Evolutionary conservation across 2,329 filamentous ascomycete genomes (phyloP), one percentile per base, ranked within the genome.

Genomic region (Fusarium sp.): DNA sequence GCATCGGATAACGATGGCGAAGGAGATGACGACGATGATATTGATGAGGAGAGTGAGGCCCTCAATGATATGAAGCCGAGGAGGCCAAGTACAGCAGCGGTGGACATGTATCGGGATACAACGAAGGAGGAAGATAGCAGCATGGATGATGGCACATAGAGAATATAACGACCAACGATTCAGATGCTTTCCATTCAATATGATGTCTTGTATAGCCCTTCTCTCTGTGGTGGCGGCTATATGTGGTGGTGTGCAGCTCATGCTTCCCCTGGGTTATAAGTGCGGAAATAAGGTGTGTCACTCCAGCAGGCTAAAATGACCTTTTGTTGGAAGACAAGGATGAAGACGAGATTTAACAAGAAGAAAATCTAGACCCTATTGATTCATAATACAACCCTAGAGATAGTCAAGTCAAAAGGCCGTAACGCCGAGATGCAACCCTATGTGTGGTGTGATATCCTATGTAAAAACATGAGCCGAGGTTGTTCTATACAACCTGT

Each of bases 21-120:
- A 31, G 85, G 86, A 50, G 84, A 85, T 54, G 82, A 80, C 13
- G 77, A 81, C n/a, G 79, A 86, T 35, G 74, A 77, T 5, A 83
- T 86, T 50, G 86, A 86, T 38, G 86, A 87, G 65, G 86, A 86
- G 64, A 90, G 86, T 67, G 88, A 91, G 77, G 85, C 87, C 25
- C 81, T 91, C 27, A 76, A 75, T 41, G 86, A 88, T 54, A 80
- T 83, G 53, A 83, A 86, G 31, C 86, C 88, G 6, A 81, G 87
- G 74, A 84, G 90, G 65, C 84, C 85, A 65, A 92, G 90, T 71
- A 79, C 88, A 36, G 85, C 88, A 52, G 85, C 83, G 50, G 83
- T 80, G 18, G 73, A 76, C 10, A 80, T 90, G 45, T 89, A 89
- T 78, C 86, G 79, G 52, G 73, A 77, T 38, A 74, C 76, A 27